Evolutionary conservation across 768 basidiomycete genomes (phyloP).

Genomic region (Termitomyces sp.): DNA sequence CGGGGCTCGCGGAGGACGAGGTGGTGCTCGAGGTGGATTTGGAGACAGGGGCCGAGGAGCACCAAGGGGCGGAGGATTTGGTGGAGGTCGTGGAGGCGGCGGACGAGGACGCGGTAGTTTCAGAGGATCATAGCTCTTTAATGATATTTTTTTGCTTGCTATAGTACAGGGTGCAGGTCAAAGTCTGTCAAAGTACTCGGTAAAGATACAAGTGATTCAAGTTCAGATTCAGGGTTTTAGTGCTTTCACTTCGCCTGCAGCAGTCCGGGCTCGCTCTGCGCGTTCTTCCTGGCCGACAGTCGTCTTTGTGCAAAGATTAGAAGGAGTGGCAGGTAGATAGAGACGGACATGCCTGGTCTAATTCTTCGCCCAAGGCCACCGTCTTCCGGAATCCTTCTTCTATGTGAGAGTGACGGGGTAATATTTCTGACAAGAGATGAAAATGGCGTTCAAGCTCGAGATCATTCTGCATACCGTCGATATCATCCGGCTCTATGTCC

Average conservation of each 20-base stretch:
- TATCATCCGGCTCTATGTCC: constrained; percentile 21
- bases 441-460: background rate
- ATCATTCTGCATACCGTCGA: constrained; percentile 11
- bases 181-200: background rate
- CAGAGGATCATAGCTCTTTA: constrained; percentile 42
- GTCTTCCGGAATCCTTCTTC: constrained; percentile 34
- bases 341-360: constrained; percentile 46
- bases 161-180: too few species aligned
- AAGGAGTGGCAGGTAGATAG: background rate
- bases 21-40: constrained; percentile 30
- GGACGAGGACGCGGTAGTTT: constrained; percentile 28
- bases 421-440: constrained; percentile 8
- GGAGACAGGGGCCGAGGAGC: constrained; percentile 32
- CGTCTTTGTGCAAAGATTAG: constrained; percentile 30
- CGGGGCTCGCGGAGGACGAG: constrained; percentile 44
- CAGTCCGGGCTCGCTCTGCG: constrained; percentile 41
- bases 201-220: background rate
- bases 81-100: constrained; percentile 22
- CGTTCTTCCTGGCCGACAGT: constrained; percentile 52
- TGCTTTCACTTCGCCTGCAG: constrained; percentile 49
- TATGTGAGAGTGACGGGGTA: constrained; percentile 20
- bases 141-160: background rate
- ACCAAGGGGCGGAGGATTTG: constrained; percentile 23
- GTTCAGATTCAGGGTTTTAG: constrained; percentile 38
- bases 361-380: constrained; percentile 41